phyloP scores from a whole-genome alignment of 805 yeast genomes.

The Aciculoconidium aculeatum region DNA sequence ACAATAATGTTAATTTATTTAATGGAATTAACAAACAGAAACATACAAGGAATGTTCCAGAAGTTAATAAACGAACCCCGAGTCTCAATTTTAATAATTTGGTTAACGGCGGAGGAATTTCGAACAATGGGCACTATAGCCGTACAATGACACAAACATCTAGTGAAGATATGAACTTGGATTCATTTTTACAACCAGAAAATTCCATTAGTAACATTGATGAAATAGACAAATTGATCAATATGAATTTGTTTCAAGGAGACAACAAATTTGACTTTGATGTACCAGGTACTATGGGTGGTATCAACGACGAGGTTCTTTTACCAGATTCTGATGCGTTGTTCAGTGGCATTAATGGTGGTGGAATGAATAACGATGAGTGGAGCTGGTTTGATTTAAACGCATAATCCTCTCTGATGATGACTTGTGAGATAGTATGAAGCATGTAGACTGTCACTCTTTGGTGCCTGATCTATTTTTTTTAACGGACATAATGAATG shows the following conservation, averaged over 20 bases:
- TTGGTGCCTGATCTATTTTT: too few species aligned
- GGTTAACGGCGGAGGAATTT: too few species aligned
- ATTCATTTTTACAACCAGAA: slow-evolving; percentile 10
- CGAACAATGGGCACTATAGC: too few species aligned
- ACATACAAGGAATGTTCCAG: neutral
- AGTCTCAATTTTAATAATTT: too few species aligned
- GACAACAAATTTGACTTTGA: slow-evolving; percentile 13
- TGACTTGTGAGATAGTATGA: too few species aligned
- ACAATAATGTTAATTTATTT: slow-evolving; percentile 20
- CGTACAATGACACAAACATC: too few species aligned
- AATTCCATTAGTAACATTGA: slow-evolving; percentile 16
- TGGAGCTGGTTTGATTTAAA: slow-evolving; percentile 9
- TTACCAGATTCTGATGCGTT: slow-evolving; percentile 13
- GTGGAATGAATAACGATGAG: slow-evolving; percentile 4
- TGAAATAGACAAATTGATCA: slow-evolving; percentile 35
- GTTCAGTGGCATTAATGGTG: slow-evolving; percentile 3
- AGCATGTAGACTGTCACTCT: too few species aligned
- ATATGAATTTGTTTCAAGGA: slow-evolving; percentile 33
- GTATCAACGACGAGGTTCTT: slow-evolving; percentile 30
- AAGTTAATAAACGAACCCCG: too few species aligned
- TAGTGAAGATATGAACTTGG: slow-evolving; percentile 12
- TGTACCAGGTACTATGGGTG: slow-evolving; percentile 14
- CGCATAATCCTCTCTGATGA: too few species aligned
- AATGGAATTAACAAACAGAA: slow-evolving; percentile 8
- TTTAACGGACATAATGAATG: too few species aligned